Percentiles rank a stretch among this genome's conserved stretches.
Conservation (phyloP, 129 eudicot species). For the Logfia minima region DNA sequence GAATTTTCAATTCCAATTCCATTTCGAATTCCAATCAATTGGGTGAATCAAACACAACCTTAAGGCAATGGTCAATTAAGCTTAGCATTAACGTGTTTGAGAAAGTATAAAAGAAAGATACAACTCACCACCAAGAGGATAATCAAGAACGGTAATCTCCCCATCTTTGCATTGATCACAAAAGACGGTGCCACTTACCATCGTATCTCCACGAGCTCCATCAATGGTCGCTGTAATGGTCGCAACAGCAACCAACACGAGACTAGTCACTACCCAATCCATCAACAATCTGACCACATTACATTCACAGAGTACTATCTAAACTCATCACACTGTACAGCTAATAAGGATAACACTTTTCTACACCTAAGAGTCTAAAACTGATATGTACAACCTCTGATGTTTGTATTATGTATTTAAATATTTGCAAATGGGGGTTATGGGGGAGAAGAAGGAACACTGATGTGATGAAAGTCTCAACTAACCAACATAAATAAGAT, state of each 20-base stretch:
- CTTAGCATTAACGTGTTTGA: neutral
- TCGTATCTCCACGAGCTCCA: constrained; percentile 53
- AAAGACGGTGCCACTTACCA: constrained; percentile 76
- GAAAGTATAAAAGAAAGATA: neutral
- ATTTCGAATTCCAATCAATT: no score
- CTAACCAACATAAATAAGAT: constrained; percentile 29
- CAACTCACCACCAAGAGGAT: constrained; percentile 64
- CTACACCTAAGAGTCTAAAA: neutral
- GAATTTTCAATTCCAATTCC: no score
- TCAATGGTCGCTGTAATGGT: constrained; percentile 44
- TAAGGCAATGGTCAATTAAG: neutral
- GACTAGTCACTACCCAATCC: constrained; percentile 40
- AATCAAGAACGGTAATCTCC: constrained; percentile 60
- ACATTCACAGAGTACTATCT: constrained; percentile 17
- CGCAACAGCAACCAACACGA: constrained; percentile 33
- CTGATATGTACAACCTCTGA: neutral
- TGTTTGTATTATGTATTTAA: neutral
- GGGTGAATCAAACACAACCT: no score
- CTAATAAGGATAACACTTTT: neutral
- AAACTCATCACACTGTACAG: neutral
- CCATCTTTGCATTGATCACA: constrained; percentile 98
- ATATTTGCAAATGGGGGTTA: neutral
- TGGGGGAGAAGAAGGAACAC: neutral
- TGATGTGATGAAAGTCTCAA: constrained; percentile 26
- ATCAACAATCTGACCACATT: constrained; percentile 20